Base-by-base conservation (phyloP, 108 stramenopile genomes). In the Schizochytrium sp. region DNA sequence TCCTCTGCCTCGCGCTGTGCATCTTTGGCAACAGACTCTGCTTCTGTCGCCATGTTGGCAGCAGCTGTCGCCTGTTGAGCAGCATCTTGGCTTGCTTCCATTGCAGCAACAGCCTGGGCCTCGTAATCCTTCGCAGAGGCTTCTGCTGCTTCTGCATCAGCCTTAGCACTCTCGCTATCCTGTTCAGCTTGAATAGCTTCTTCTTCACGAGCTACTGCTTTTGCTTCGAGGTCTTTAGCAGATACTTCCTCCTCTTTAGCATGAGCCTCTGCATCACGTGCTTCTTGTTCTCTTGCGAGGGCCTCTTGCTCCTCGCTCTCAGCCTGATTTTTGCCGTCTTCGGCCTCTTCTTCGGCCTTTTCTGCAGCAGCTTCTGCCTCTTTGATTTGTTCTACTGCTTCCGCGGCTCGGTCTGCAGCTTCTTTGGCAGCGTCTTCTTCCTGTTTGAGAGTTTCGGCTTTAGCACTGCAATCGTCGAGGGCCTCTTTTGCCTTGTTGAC, bases 401-500 rank as follows among this genome's bases (percentile, higher is more conserved):
- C 76, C 4, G 47, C 53, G 47, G 53, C 50, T n/a, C 50, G 50
- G 47, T 83, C 76, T 5, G 76, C 76, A 53, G 76, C 53, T 2
- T 49, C 76, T n/a, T 55, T 49, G 2, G 76, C 76, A 38, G 47
- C 2, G 0, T 83, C 45, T 2, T 83, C 76, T 53, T 83, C 76
- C 53, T 83, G 50, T 53, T 83, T 83, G 76, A 55, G 50, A 42
- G 47, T 5, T 7, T 49, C 76, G 76, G 76, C 76, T 38, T 55
- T 49, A 8, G 45, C 47, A 53, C 50, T 55, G 3, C 76, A 83
- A 38, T 83, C 76, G 17, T 83, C 76, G 50, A 83, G 76, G 28
- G 76, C 76, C 0, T n/a, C 76, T n/a, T 83, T 83, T 47, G 76
- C 76, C 50, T 49, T 55, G 53, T 83, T 53, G 17, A 83, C 50